Conservation (phyloP, 768 basidiomycete genomes). For the Holtermanniella nyarrowii region DNA sequence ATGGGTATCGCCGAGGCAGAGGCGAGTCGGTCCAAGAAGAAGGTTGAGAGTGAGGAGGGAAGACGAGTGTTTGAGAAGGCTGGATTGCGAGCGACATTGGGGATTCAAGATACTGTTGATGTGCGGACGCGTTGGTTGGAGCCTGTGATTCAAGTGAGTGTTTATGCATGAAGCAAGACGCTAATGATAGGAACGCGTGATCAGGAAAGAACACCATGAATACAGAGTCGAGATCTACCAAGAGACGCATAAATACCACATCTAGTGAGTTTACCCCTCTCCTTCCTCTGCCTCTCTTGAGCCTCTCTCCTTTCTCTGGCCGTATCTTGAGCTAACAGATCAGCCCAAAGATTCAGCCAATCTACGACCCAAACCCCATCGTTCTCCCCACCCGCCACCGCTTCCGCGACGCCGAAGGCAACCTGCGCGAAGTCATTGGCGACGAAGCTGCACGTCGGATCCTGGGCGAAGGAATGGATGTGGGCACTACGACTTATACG, state of each 20-base stretch:
- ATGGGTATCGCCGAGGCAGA: slow-evolving; percentile 8
- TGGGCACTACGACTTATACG: background rate
- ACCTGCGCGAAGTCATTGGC: slow-evolving; percentile 37
- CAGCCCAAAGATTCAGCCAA: slow-evolving; percentile 38
- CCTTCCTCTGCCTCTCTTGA: background rate
- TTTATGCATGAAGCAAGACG: background rate
- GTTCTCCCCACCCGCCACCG: slow-evolving; percentile 31
- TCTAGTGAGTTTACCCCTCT: slow-evolving; percentile 24
- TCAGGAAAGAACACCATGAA: slow-evolving; percentile 23
- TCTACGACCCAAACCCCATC: slow-evolving; percentile 34
- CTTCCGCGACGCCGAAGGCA: slow-evolving; percentile 22
- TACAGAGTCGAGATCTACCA: slow-evolving; percentile 25
- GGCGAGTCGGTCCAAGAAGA: slow-evolving; percentile 4
- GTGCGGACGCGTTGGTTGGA: slow-evolving; percentile 26
- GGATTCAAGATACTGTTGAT: slow-evolving; percentile 21
- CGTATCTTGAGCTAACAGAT: background rate
- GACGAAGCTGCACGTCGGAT: slow-evolving; percentile 35
- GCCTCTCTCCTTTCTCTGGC: background rate
- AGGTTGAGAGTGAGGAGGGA: slow-evolving; percentile 9
- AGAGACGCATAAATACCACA: slow-evolving; percentile 36
- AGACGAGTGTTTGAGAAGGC: slow-evolving; percentile 17
- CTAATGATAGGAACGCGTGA: slow-evolving; percentile 29
- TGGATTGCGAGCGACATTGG: slow-evolving; percentile 20
- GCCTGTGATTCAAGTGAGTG: slow-evolving; percentile 34
- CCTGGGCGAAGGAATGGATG: slow-evolving; percentile 23